These are phyloP conservation scores for Phytophthora multivora DNA, from an alignment of 352 stramenopile species.

Conservation along the genomic window DNA sequence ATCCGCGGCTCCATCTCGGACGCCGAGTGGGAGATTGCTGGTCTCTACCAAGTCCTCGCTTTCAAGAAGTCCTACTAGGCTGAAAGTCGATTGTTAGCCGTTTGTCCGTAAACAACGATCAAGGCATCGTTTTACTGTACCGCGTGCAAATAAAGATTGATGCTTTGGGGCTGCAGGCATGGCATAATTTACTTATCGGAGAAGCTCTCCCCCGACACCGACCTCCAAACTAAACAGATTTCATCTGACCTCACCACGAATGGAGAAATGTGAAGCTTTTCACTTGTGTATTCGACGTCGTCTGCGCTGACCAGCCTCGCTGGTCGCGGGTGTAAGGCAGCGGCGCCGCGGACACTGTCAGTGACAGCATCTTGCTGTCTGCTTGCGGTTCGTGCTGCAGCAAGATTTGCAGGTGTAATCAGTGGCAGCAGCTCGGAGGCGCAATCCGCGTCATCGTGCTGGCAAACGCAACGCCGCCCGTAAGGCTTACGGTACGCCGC, in stretches of 20 bases:
- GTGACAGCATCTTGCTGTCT: neutral
- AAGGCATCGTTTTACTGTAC: no score
- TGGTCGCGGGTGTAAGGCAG: neutral
- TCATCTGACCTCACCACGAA: no score
- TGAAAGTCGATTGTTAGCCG: neutral
- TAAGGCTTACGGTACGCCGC: neutral
- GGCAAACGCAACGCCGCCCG: neutral
- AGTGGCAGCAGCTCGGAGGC: neutral
- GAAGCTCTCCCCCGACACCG: no score
- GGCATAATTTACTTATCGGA: no score
- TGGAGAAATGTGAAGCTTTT: no score
- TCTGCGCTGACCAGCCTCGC: neutral
- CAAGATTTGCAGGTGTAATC: neutral
- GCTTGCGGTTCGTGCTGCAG: neutral
- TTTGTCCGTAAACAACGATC: neutral
- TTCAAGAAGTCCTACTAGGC: conserved; percentile 84
- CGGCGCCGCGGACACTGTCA: neutral
- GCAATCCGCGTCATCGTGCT: neutral
- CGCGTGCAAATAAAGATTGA: no score
- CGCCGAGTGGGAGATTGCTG: conserved; percentile 86
- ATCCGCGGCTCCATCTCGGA: conserved; percentile 83
- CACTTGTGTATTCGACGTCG: neutral
- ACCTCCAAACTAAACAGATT: no score
- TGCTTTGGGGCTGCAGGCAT: no score
- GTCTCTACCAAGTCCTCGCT: conserved; percentile 85